These are phyloP conservation scores for Paecilomyces formosus DNA, from an alignment of 2,329 filamentous ascomycete species.

Conservation along the genomic window DNA sequence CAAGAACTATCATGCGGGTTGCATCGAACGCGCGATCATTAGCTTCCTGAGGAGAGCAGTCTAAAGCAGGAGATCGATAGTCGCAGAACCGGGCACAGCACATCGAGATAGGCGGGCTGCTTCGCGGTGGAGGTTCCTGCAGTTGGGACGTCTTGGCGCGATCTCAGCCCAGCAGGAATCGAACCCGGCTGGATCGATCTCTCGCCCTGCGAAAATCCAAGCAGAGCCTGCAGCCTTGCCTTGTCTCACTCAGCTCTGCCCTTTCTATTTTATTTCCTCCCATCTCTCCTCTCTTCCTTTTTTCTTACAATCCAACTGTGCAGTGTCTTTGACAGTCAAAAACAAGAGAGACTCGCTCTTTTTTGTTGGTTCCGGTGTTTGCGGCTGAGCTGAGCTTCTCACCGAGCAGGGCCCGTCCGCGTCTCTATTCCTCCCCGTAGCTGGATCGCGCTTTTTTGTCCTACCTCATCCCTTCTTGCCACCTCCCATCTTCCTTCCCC, in stretches of 20 bases:
- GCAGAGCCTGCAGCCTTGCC: not conserved
- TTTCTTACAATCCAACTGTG: conserved; percentile 6
- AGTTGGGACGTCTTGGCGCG: not conserved
- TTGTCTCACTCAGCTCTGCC: not conserved
- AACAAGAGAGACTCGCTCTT: not conserved
- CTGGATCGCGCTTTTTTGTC: conserved; percentile 11
- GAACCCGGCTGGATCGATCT: not conserved
- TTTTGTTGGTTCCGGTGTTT: conserved; percentile 9
- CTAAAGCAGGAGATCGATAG: not conserved
- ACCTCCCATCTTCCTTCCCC: not conserved
- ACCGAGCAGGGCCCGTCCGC: not conserved
- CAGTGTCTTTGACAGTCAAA: not conserved
- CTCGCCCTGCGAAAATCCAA: not conserved
- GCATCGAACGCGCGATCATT: not conserved
- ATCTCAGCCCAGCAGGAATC: not conserved
- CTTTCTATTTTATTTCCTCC: conserved; percentile 1
- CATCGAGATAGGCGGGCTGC: not conserved
- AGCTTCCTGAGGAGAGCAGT: not conserved
- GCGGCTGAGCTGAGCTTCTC: not conserved
- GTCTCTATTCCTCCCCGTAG: not conserved
- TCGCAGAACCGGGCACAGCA: not conserved
- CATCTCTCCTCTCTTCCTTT: conserved; percentile 1
- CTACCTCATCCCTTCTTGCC: conserved; percentile 9
- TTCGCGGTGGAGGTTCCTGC: not conserved
- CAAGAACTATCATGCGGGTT: not conserved